These are phyloP conservation scores for Mycena polygramma DNA, from an alignment of 768 basidiomycete species.

Conservation along the genomic window DNA sequence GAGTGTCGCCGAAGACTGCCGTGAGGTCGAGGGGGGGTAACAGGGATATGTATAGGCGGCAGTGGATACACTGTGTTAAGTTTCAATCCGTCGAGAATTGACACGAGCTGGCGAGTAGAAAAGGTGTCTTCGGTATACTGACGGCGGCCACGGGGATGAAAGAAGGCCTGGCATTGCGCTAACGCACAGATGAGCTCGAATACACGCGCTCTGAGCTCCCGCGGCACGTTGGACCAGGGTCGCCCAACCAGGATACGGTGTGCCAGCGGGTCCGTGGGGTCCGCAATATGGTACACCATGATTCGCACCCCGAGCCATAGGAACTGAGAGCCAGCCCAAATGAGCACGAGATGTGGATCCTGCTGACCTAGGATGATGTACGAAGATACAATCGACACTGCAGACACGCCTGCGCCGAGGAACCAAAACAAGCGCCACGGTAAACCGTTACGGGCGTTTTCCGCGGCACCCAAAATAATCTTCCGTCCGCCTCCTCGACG, in stretches of 20 bases:
- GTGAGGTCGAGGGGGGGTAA: conserved; percentile 30
- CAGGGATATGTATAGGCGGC: conserved; percentile 2
- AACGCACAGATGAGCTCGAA: conserved; percentile 36
- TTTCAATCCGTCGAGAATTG: conserved; percentile 7
- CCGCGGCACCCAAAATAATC: conserved; percentile 40
- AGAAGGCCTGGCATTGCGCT: conserved; percentile 27
- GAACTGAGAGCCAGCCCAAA: conserved; percentile 43
- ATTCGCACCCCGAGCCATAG: conserved; percentile 42
- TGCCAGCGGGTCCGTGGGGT: conserved; percentile 21
- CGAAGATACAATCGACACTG: conserved; percentile 37
- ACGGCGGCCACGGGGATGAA: conserved; percentile 39
- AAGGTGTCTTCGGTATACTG: conserved; percentile 35
- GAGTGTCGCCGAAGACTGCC: conserved; percentile 44
- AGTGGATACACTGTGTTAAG: conserved; percentile 17
- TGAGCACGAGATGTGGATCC: conserved; percentile 31
- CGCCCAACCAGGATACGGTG: conserved; percentile 27
- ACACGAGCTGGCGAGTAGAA: background rate
- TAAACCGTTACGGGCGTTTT: conserved; percentile 26
- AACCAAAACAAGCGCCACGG: conserved; percentile 43
- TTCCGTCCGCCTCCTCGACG: conserved; percentile 39
- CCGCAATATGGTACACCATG: conserved; percentile 39
- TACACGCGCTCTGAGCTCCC: conserved; percentile 36
- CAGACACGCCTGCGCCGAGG: conserved; percentile 39
- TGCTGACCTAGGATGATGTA: conserved; percentile 38
- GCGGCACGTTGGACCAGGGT: conserved; percentile 25